Conservation (phyloP, 2,329 filamentous ascomycete species). For the Davidsoniella neocaledoniae region DNA sequence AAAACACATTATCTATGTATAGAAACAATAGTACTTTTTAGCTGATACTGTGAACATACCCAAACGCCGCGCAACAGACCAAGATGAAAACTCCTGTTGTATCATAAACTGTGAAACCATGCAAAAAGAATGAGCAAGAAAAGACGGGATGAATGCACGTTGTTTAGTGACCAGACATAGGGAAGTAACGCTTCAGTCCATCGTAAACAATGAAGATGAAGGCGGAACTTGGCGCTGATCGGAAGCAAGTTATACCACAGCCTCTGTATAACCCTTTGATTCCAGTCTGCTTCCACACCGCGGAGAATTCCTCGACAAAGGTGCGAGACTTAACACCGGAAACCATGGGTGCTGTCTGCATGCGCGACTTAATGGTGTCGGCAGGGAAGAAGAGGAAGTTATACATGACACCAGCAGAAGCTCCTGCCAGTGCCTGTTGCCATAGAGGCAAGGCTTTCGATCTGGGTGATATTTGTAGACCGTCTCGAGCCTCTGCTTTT, state of each 20-base stretch:
- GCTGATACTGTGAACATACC: not conserved
- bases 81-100: constrained; percentile 4
- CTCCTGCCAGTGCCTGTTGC: constrained; percentile 78
- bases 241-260: constrained; percentile 79
- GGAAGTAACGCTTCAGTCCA: constrained; percentile 55
- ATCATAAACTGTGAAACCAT: constrained; percentile 11
- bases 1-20: too few species aligned
- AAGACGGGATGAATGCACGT: constrained; percentile 15
- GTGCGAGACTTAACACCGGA: constrained; percentile 37
- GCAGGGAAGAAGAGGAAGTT: constrained; percentile 97
- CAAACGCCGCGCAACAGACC: not conserved
- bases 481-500: constrained; percentile 24
- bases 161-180: constrained; percentile 23
- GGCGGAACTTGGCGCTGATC: constrained; percentile 87
- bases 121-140: constrained; percentile 12
- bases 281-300: constrained; percentile 70
- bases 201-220: constrained; percentile 97
- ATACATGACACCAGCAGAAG: constrained; percentile 78
- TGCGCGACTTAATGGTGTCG: constrained; percentile 91
- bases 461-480: constrained; percentile 37
- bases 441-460: constrained; percentile 52
- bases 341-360: constrained; percentile 72
- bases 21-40: too few species aligned
- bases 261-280: constrained; percentile 78
- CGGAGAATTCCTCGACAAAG: constrained; percentile 55